phyloP scores from a whole-genome alignment of 768 basidiomycete species.

The Leccinum rimulosum region DNA sequence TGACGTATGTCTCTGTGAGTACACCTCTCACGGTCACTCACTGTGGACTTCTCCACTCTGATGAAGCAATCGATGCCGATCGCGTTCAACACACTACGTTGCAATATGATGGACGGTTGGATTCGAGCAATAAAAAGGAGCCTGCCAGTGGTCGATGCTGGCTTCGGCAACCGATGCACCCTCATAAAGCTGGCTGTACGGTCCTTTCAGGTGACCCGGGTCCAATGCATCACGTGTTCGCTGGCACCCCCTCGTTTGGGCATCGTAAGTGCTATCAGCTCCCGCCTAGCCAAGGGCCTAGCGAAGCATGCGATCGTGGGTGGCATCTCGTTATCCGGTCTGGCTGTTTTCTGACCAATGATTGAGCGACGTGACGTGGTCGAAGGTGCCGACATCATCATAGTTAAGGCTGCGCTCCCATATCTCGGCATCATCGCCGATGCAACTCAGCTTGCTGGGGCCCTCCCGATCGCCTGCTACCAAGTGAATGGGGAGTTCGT shows the following conservation, averaged over 20 bases:
- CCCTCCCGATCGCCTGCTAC: slow-evolving; percentile 95
- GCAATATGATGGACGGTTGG: slow-evolving; percentile 99
- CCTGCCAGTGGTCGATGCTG: slow-evolving; percentile 64
- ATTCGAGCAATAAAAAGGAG: slow-evolving; percentile 85
- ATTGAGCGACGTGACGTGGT: slow-evolving; percentile 75
- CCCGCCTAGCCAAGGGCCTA: slow-evolving; percentile 85
- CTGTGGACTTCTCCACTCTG: slow-evolving; percentile 76
- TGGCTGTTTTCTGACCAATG: slow-evolving; percentile 1
- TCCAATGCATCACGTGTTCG: background rate
- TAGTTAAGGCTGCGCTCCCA: slow-evolving; percentile 96
- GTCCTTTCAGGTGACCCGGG: slow-evolving; percentile 78
- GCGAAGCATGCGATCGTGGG: slow-evolving; percentile 90
- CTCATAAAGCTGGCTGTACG: slow-evolving; percentile 93
- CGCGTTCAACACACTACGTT: slow-evolving; percentile 86
- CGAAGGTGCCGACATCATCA: slow-evolving; percentile 98
- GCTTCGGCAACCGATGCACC: slow-evolving; percentile 83
- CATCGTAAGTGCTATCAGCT: slow-evolving; percentile 98
- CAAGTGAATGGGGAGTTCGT: slow-evolving; percentile 98
- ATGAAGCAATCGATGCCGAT: slow-evolving; percentile 80
- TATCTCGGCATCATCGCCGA: slow-evolving; percentile 97
- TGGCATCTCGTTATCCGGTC: slow-evolving; percentile 9
- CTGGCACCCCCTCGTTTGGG: slow-evolving; percentile 84
- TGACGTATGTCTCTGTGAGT: slow-evolving; percentile 98
- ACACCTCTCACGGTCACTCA: slow-evolving; percentile 99
- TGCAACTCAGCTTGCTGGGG: slow-evolving; percentile 72